phyloP scores from a whole-genome alignment of 1,284 basidiomycete genomes.

The Cryptococcus maquisensis region DNA sequence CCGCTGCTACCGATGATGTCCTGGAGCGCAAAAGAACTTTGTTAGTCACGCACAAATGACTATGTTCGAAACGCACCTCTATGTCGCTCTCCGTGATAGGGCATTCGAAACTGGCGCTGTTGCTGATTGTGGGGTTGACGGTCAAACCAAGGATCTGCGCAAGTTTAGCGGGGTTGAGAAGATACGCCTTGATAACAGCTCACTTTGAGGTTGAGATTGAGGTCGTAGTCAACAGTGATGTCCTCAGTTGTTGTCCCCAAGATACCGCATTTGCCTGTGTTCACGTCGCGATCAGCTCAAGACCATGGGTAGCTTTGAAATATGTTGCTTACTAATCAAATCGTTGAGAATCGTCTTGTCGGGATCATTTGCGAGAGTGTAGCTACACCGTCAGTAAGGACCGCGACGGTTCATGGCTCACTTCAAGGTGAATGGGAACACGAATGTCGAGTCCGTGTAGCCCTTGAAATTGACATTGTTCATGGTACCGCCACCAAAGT shows the following conservation, averaged over 20 bases:
- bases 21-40: too few species aligned
- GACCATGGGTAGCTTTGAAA: not conserved
- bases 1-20: conserved; percentile 8
- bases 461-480: conserved; percentile 63
- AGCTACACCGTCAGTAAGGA: conserved; percentile 42
- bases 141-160: conserved; percentile 59
- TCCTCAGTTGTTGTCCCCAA: conserved; percentile 52
- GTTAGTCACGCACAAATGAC: too few species aligned
- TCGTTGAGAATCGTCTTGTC: conserved; percentile 61
- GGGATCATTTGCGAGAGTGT: conserved; percentile 62
- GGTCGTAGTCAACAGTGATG: conserved; percentile 64
- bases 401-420: conserved; percentile 13
- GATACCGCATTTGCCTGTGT: conserved; percentile 65
- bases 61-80: conserved; percentile 44
- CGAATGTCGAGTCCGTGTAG: conserved; percentile 65
- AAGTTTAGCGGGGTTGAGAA: not conserved
- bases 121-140: conserved; percentile 65
- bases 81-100: conserved; percentile 52
- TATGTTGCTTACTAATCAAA: conserved; percentile 27
- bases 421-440: conserved; percentile 72
- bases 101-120: conserved; percentile 64
- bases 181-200: not conserved
- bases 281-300: conserved; percentile 7
- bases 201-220: conserved; percentile 33
- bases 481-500: conserved; percentile 63